phyloP scores from a whole-genome alignment of 1,139 yeast species.

The Geotrichum citri-aurantii region DNA sequence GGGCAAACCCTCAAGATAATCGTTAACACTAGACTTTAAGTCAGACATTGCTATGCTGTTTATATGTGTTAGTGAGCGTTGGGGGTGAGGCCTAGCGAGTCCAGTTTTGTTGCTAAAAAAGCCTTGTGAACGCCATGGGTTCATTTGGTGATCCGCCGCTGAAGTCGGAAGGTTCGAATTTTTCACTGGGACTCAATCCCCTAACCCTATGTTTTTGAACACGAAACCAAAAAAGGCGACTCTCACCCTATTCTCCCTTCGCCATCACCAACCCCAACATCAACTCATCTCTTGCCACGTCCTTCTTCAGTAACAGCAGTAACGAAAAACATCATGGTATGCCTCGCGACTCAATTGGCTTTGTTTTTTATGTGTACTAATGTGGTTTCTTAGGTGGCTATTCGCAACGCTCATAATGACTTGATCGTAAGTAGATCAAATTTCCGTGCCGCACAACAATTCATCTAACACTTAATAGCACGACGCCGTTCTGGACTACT shows the following conservation, averaged over 20 bases:
- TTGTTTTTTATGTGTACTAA: background rate
- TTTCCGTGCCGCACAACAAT: background rate
- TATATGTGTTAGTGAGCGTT: background rate
- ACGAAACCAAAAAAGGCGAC: conserved; percentile 8
- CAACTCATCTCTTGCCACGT: conserved; percentile 1
- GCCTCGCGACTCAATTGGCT: background rate
- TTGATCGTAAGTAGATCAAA: conserved; percentile 45
- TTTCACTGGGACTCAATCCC: background rate
- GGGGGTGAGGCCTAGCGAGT: background rate
- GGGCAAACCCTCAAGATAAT: conserved; percentile 84
- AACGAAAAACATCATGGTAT: conserved; percentile 1
- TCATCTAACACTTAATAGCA: conserved; percentile 39
- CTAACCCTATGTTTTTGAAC: conserved; percentile 2
- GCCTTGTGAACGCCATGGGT: background rate
- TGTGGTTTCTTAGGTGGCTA: conserved; percentile 28
- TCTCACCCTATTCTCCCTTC: background rate
- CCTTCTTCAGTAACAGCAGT: background rate
- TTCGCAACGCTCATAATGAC: conserved; percentile 48
- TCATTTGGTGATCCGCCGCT: background rate
- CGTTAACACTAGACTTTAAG: conserved; percentile 68
- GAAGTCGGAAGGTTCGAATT: background rate
- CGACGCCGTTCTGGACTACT: conserved; percentile 94
- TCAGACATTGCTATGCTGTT: conserved; percentile 1
- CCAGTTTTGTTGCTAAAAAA: background rate
- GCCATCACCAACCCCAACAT: background rate